Evolutionary conservation across 164 flowering plant species (phyloP).

Genomic region (Vitis labrusca): DNA sequence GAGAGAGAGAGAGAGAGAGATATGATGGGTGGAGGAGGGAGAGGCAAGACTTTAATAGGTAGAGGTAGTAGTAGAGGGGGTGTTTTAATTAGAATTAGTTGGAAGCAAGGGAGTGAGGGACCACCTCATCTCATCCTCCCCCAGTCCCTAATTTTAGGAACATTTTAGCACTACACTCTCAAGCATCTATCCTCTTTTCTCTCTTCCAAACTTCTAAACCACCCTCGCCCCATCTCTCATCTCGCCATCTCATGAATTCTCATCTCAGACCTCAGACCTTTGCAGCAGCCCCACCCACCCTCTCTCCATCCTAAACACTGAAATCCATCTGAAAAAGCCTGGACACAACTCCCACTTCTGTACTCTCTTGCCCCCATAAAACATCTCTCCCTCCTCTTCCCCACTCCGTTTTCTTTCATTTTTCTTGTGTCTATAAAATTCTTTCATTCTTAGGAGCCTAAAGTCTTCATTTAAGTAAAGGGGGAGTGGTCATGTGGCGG

Average conservation of each 20-base stretch:
- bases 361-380: constrained; percentile 18
- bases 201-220: background rate
- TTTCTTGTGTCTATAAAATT: background rate
- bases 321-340: constrained; percentile 40
- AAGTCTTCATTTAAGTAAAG: background rate
- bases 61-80: background rate
- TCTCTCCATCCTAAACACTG: constrained; percentile 15
- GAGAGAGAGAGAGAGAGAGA: background rate
- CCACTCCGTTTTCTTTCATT: background rate
- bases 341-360: constrained; percentile 35
- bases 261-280: background rate
- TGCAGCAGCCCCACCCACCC: constrained; percentile 7
- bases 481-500: constrained; percentile 29
- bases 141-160: constrained; percentile 43
- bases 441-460: background rate
- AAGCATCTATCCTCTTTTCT: constrained; percentile 28
- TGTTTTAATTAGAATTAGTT: constrained; percentile 9
- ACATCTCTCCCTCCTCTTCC: background rate
- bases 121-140: constrained; percentile 40
- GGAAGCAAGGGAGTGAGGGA: constrained; percentile 28
- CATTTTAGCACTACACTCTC: constrained; percentile 17
- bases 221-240: constrained; percentile 9
- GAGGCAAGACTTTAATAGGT: background rate
- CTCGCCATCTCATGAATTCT: constrained; percentile 5
- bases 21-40: background rate